A percentile compares a stretch with the other conserved stretches of the same genome.
phyloP scores from a whole-genome alignment of 768 basidiomycete genomes.

The Thelephora aurantiotincta region DNA sequence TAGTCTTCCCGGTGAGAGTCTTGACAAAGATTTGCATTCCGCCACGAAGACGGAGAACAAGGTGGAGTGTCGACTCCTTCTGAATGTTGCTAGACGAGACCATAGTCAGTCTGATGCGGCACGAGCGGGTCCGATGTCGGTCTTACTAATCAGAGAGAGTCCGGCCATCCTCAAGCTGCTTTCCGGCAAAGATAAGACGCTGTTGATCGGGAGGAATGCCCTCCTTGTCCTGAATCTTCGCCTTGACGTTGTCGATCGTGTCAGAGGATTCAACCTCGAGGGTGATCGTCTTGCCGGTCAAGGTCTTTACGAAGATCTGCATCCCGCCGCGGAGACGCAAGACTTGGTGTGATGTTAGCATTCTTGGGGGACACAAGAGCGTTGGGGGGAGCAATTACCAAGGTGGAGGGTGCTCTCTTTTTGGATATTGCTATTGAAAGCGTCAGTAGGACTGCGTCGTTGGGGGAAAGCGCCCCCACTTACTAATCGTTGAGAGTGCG shows the following conservation, averaged over 20 bases:
- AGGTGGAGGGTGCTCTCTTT: conserved; percentile 16
- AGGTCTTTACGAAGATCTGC: conserved; percentile 23
- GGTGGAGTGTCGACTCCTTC: neutral
- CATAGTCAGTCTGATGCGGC: conserved; percentile 13
- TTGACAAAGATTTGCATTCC: conserved; percentile 36
- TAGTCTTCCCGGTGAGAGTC: conserved; percentile 38
- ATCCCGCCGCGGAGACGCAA: conserved; percentile 19
- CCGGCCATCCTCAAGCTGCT: conserved; percentile 46
- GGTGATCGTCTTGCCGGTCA: conserved; percentile 22
- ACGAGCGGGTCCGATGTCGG: conserved; percentile 18
- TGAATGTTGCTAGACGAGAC: conserved; percentile 1
- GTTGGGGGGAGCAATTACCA: conserved; percentile 17
- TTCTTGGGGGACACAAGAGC: conserved; percentile 27
- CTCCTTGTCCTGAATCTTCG: conserved; percentile 23
- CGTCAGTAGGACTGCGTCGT: too few species aligned
- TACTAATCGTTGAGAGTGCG: conserved; percentile 9
- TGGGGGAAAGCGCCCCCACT: too few species aligned
- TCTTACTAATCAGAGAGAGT: conserved; percentile 22
- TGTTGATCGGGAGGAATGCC: conserved; percentile 22
- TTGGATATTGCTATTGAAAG: conserved; percentile 6
- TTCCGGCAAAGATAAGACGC: conserved; percentile 23
- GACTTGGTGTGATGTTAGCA: conserved; percentile 10
- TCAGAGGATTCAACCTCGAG: conserved; percentile 23
- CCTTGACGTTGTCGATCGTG: conserved; percentile 22
- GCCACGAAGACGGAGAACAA: conserved; percentile 26